Evolutionary conservation across 2,329 filamentous ascomycete genomes (phyloP).

Genomic region (Tolypocladium amazonense): DNA sequence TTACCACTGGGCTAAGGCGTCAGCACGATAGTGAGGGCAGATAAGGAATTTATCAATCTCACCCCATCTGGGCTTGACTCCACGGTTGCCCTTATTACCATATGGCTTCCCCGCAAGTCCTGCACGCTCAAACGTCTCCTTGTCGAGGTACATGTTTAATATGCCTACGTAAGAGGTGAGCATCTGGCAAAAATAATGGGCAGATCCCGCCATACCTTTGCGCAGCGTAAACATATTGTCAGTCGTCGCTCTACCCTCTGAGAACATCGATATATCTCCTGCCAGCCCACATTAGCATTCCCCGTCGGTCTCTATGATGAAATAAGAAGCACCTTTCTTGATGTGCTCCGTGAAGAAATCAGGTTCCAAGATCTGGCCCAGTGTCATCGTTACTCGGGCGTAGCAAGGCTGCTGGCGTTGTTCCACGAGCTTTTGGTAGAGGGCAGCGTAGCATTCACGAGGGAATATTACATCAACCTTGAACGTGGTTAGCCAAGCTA

Average conservation of each 20-base stretch:
- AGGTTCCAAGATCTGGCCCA: conserved; percentile 60
- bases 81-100: conserved; percentile 45
- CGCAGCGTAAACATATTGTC: conserved; percentile 64
- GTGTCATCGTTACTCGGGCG: conserved; percentile 59
- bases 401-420: conserved; percentile 35
- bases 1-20: conserved; percentile 47
- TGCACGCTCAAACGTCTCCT: conserved; percentile 70
- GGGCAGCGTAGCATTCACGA: conserved; percentile 42
- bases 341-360: conserved; percentile 79
- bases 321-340: conserved; percentile 50
- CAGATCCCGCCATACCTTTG: conserved; percentile 41
- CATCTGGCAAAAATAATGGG: neutral
- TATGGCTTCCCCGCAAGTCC: conserved; percentile 67
- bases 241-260: conserved; percentile 58
- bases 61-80: conserved; percentile 65
- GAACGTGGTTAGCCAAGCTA: neutral
- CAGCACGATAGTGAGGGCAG: neutral
- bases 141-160: conserved; percentile 68
- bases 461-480: conserved; percentile 66
- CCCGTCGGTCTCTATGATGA: neutral
- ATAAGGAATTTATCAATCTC: conserved; percentile 15
- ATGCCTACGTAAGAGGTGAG: conserved; percentile 35
- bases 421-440: conserved; percentile 40
- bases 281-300: neutral
- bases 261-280: conserved; percentile 79